These are phyloP conservation scores for Pseudogymnoascus sp. DNA, from an alignment of 2,329 filamentous ascomycete species.

Conservation along the genomic window DNA sequence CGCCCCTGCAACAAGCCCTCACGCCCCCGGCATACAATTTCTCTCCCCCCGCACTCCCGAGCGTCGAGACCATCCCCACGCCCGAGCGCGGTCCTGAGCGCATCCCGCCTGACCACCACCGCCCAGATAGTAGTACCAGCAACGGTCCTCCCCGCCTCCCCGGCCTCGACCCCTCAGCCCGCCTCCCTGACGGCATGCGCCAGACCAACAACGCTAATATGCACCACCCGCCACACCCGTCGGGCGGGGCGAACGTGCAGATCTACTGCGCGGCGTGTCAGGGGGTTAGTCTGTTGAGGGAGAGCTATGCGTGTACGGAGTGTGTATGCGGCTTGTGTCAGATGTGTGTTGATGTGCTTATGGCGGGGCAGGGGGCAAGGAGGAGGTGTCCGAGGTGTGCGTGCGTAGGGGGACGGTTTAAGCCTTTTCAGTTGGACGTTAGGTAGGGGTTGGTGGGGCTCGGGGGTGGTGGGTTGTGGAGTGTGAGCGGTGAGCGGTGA, in stretches of 20 bases:
- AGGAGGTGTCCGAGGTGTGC: slow-evolving; percentile 73
- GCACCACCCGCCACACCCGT: not conserved
- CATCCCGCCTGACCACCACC: not conserved
- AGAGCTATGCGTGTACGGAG: slow-evolving; percentile 90
- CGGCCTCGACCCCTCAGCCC: not conserved
- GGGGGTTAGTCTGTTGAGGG: slow-evolving; percentile 64
- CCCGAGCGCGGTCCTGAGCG: not conserved
- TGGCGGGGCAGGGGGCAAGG: slow-evolving; percentile 58
- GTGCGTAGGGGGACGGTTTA: slow-evolving; percentile 71
- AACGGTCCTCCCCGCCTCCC: not conserved
- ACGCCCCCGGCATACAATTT: slow-evolving; percentile 70
- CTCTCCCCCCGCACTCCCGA: slow-evolving; percentile 71
- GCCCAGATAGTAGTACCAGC: slow-evolving; percentile 39
- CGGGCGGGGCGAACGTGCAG: slow-evolving; percentile 48
- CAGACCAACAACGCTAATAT: not conserved
- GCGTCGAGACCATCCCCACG: slow-evolving; percentile 56
- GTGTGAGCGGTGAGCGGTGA: too few relatives aligned
- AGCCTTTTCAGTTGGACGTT: slow-evolving; percentile 77
- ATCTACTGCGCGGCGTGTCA: slow-evolving; percentile 91
- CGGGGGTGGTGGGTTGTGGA: too few relatives aligned
- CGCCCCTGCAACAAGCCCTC: slow-evolving; percentile 80
- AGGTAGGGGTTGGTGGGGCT: slow-evolving; percentile 36
- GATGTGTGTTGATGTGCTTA: slow-evolving; percentile 74
- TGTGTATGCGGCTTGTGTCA: slow-evolving; percentile 91
- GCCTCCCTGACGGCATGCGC: not conserved